phyloP scores from a whole-genome alignment of 2,329 filamentous ascomycete species.

The Fusarium subtropicale region DNA sequence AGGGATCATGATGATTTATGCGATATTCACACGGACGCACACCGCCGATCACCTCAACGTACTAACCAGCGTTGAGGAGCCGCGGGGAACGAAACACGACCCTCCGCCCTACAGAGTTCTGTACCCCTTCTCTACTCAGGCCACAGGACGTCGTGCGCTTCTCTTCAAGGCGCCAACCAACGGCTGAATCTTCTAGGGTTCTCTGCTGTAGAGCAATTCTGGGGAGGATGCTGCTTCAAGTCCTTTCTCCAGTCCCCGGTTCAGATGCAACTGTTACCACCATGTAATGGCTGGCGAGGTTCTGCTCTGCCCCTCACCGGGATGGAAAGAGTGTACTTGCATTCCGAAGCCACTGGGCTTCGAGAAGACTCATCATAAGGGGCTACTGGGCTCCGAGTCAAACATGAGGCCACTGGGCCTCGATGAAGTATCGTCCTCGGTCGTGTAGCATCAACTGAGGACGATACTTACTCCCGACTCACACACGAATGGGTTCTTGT shows the following conservation, averaged over 20 bases:
- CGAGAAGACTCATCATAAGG: slow-evolving; percentile 30
- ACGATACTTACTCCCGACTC: slow-evolving; percentile 18
- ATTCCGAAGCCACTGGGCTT: slow-evolving; percentile 36
- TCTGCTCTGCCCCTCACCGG: slow-evolving; percentile 8
- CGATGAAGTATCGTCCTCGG: background rate
- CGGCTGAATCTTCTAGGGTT: background rate
- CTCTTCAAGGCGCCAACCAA: slow-evolving; percentile 16
- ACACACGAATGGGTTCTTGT: slow-evolving; percentile 29
- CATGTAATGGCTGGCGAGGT: background rate
- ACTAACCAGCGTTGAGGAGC: background rate
- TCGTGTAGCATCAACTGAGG: slow-evolving; percentile 32
- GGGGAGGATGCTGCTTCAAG: slow-evolving; percentile 11
- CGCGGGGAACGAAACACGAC: slow-evolving; percentile 1
- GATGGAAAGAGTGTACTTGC: slow-evolving; percentile 22
- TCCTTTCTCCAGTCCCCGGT: slow-evolving; percentile 16
- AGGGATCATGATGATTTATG: slow-evolving; percentile 26
- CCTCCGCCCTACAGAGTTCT: background rate
- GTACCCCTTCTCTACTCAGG: background rate
- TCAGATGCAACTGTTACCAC: slow-evolving; percentile 1
- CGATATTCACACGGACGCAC: slow-evolving; percentile 13
- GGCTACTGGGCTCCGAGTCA: slow-evolving; percentile 26
- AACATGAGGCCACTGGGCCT: slow-evolving; percentile 29
- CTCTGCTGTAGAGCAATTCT: slow-evolving; percentile 7
- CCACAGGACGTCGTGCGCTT: background rate
- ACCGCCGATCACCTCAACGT: background rate